Evolutionary conservation across 2,329 filamentous ascomycete species (phyloP).

Genomic region (Calonectria naviculata): DNA sequence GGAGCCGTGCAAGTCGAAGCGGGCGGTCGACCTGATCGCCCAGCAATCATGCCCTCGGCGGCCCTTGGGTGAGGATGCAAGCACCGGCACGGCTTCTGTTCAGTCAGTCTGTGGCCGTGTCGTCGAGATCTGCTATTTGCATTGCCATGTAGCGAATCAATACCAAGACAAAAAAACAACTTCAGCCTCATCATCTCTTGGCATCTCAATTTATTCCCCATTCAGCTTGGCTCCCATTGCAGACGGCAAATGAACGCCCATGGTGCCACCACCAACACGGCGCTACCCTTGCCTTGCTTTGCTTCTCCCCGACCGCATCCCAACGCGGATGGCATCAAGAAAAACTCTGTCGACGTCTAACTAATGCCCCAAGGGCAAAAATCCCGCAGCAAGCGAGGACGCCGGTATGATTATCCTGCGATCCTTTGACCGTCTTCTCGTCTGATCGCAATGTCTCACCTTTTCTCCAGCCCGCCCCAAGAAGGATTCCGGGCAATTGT

Average conservation of each 20-base stretch:
- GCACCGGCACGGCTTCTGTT: background rate
- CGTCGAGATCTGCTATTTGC: no score
- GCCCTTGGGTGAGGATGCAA: background rate
- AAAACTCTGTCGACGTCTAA: background rate
- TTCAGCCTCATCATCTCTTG: constrained; percentile 14
- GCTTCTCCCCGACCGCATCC: background rate
- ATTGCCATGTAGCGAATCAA: background rate
- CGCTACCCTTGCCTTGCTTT: background rate
- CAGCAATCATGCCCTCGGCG: background rate
- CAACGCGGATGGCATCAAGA: background rate
- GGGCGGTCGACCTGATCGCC: background rate
- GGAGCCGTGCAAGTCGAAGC: background rate
- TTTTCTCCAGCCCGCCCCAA: background rate
- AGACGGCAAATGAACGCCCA: background rate
- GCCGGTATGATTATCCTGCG: background rate
- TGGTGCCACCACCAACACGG: background rate
- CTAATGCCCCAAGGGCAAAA: background rate
- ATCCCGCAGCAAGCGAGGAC: background rate
- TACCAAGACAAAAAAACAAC: background rate
- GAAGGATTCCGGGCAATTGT: background rate
- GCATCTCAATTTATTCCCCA: constrained; percentile 6
- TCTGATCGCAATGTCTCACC: constrained; percentile 9
- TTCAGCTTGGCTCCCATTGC: background rate
- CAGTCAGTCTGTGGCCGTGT: background rate
- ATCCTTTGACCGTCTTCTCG: constrained; percentile 3